Evolutionary conservation across 225 moss, liverwort and hornwort species (phyloP), one percentile per base, ranked within the genome.

Genomic region (Marchantia polymorpha): DNA sequence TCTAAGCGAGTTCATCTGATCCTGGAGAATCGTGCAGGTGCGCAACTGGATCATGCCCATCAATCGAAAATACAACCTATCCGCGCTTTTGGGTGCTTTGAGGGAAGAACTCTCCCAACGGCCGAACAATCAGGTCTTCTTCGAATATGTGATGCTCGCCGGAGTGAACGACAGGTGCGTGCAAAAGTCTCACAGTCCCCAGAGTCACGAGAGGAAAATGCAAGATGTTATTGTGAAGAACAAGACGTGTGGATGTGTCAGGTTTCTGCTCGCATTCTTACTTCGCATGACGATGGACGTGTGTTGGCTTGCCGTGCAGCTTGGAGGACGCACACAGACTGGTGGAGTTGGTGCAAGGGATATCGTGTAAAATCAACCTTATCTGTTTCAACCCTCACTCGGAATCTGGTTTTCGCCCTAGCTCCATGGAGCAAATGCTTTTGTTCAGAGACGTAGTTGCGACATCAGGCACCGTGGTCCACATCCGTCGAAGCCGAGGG

Each of bases 141-240:
- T 93, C 8, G 93, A 96, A 77, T 96, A 93, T 51, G 90, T 96
- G 3, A 92, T 96, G 93, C 79, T 96, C 80, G 92, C 91, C 61
- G 82, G 83, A 81, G 85, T 96, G 8, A 96, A 96, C 75, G 95
- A 96, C 67, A 85, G 91, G 86, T 83, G 25, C 29, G 13, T 25
- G 2, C 14, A 66, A 25, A 1, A 25, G 13, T 66, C 10, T 6
- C 12, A 25, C 29, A 25, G 13, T 66, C 10, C 14, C 12, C 55
- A 16, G 14, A 26, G 27, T 65, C 29, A 46, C 39, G 13, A 69
- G 8, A 9, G 6, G 39, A 15, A 69, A 39, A 39, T 69, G 13
- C n/a, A 3, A 68, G 14, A 25, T 7, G 63, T 17, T 39, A 64
- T 65, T 27, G 27, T 9, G 25, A 65, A 25, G 20, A 26, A 12